Evolutionary conservation across 495 filamentous ascomycete species (phyloP), one percentile per base, ranked within the genome.

Genomic region (Talaromyces thailandensis): DNA sequence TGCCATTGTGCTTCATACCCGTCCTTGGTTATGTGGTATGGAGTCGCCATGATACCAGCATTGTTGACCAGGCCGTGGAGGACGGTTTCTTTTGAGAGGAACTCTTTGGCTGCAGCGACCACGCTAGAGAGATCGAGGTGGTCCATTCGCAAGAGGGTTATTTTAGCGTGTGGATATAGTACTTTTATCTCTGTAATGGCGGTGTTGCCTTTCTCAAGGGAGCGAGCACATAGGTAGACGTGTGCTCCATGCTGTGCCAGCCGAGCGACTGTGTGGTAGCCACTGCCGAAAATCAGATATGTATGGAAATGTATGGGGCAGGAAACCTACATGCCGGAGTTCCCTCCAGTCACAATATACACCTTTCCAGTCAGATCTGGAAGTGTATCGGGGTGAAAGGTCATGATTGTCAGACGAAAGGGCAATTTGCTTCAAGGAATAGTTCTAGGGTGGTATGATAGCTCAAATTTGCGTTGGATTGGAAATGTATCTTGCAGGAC

Each of bases 51-150:
- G 60, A 87, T 79, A 31, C 84, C 84, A 18, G 86, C 85, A 62
- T 88, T 89, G 69, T 82, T 80, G 40, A 88, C 70, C 5, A 89
- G 68, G n/a, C 82, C 67, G 59, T 87, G 76, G 18, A 84, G 64
- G 12, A 57, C 55, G 18, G 64, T 55, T 55, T 70, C 70, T 7
- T 28, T 45, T 1, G 62, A 31, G 23, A 66, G 56, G 56, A 74
- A 66, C 12, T 24, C n/a, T 26, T 72, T 66, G 21, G 66, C 70
- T 1, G 68, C 74, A 23, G 66, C 32, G 21, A 67, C 65, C 31
- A 76, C 71, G 31, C 67, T 74, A 40, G 59, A 16, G 8, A 82
- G 71, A 56, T 68, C 66, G 58, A 70, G 66, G 40, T 78, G 74
- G 63, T 82, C 78, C 64, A 81, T 72, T 35, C 71, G 64, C 4